Evolutionary conservation across 768 basidiomycete genomes (phyloP).

Genomic region (Leccinellum luteum): DNA sequence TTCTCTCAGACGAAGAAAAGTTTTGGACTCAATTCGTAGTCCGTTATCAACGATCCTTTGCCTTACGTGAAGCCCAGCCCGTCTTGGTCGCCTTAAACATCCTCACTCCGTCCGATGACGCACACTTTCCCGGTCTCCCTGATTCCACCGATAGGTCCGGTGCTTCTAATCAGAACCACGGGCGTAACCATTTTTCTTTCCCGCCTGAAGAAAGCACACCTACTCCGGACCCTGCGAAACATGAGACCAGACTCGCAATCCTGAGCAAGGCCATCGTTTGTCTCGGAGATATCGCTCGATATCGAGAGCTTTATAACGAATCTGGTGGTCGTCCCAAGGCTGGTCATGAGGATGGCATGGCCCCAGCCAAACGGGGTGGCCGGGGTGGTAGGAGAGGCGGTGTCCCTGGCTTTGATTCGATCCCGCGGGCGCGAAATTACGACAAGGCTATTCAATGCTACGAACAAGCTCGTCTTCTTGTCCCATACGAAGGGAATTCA

Average conservation of each 20-base stretch:
- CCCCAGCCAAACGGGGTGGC: slow-evolving; percentile 31
- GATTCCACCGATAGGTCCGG: slow-evolving; percentile 23
- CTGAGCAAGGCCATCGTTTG: slow-evolving; percentile 88
- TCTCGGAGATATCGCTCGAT: slow-evolving; percentile 92
- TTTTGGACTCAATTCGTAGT: slow-evolving; percentile 85
- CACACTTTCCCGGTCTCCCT: slow-evolving; percentile 21
- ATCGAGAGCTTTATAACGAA: slow-evolving; percentile 88
- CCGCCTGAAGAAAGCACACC: slow-evolving; percentile 54
- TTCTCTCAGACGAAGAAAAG: slow-evolving; percentile 85
- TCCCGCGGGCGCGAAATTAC: slow-evolving; percentile 64
- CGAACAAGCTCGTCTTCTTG: slow-evolving; percentile 75
- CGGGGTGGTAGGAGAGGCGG: slow-evolving; percentile 48
- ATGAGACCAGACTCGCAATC: slow-evolving; percentile 64
- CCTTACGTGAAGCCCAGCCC: slow-evolving; percentile 60
- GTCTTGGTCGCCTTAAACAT: slow-evolving; percentile 60
- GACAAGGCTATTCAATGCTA: slow-evolving; percentile 78
- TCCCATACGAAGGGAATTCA: slow-evolving; percentile 89
- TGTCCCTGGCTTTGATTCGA: slow-evolving; percentile 38
- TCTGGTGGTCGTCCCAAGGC: slow-evolving; percentile 59
- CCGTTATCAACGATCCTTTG: slow-evolving; percentile 70
- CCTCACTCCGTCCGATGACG: slow-evolving; percentile 39
- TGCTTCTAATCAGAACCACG: slow-evolving; percentile 27
- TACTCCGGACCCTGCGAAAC: slow-evolving; percentile 33
- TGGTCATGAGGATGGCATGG: slow-evolving; percentile 60
- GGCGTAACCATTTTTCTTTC: slow-evolving; percentile 62